Percentiles rank a stretch among this genome's conserved stretches.
phyloP scores from a whole-genome alignment of 192 early-diverging fungal genomes.

The Gorgonomyces haynaldii region DNA sequence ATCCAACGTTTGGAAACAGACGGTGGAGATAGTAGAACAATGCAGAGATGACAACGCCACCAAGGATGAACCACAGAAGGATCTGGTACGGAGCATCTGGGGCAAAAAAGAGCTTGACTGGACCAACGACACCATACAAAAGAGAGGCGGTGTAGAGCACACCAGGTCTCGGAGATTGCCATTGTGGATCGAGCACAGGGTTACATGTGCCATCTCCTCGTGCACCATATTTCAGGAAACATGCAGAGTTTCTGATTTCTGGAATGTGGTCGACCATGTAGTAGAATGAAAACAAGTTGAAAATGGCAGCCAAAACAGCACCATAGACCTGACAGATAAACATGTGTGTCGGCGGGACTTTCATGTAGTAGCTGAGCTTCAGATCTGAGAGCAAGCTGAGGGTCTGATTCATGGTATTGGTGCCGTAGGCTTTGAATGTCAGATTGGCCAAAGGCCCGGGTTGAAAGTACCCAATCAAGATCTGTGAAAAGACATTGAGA shows the following conservation, averaged over 20 bases:
- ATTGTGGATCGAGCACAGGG: too few relatives aligned
- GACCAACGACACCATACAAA: slow-evolving; percentile 73
- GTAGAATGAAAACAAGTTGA: slow-evolving; percentile 25
- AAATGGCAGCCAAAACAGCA: slow-evolving; percentile 51
- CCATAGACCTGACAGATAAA: slow-evolving; percentile 40
- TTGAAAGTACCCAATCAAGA: slow-evolving; percentile 63
- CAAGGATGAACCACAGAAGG: slow-evolving; percentile 37
- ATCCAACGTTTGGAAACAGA: slow-evolving; percentile 56
- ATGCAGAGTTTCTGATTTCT: slow-evolving; percentile 7
- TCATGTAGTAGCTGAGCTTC: slow-evolving; percentile 54
- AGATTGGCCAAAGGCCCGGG: slow-evolving; percentile 55
- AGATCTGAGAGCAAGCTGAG: slow-evolving; percentile 44
- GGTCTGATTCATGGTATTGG: slow-evolving; percentile 46
- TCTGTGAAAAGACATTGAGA: slow-evolving; percentile 73
- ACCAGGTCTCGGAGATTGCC: slow-evolving; percentile 47
- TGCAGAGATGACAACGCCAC: slow-evolving; percentile 57
- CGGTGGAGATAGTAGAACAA: slow-evolving; percentile 54
- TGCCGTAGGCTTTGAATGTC: slow-evolving; percentile 55
- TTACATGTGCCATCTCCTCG: neutral
- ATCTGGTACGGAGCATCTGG: slow-evolving; percentile 45
- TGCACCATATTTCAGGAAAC: neutral
- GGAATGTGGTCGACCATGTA: slow-evolving; percentile 5
- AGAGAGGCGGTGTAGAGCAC: slow-evolving; percentile 61
- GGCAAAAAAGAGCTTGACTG: slow-evolving; percentile 50
- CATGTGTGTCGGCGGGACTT: slow-evolving; percentile 59